phyloP scores from a whole-genome alignment of 345 rosid species.

The Murraya paniculata region DNA sequence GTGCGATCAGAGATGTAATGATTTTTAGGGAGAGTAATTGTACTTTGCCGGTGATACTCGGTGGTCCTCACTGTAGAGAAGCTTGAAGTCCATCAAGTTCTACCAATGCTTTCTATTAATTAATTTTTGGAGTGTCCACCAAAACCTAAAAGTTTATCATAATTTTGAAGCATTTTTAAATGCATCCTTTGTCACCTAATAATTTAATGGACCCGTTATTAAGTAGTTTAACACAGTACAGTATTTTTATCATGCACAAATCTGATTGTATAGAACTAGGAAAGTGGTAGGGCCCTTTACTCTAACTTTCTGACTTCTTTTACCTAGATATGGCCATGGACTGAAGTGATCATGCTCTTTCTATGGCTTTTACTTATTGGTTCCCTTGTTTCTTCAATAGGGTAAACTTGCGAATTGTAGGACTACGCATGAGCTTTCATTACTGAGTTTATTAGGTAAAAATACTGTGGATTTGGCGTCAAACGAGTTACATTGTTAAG shows the following conservation, averaged over 20 bases:
- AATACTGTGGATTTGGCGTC: neutral
- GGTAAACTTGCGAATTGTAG: neutral
- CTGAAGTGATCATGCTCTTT: slow-evolving; percentile 7
- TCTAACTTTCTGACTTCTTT: slow-evolving; percentile 2
- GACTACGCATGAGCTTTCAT: neutral
- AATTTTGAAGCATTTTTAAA: neutral
- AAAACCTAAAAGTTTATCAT: neutral
- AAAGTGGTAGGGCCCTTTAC: slow-evolving; percentile 20
- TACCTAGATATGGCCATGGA: neutral
- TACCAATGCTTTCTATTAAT: neutral
- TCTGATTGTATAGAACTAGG: slow-evolving; percentile 11
- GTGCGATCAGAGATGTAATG: neutral
- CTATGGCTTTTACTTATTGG: neutral
- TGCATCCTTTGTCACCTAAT: slow-evolving; percentile 27
- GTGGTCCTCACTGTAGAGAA: neutral
- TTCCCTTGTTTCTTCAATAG: neutral
- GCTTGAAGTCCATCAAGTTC: neutral
- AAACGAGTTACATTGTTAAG: neutral
- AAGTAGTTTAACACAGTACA: slow-evolving; percentile 1
- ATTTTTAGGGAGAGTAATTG: neutral
- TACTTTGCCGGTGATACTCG: neutral
- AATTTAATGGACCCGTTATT: slow-evolving; percentile 13
- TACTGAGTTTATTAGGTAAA: neutral
- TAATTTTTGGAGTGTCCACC: slow-evolving; percentile 2
- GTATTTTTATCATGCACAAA: slow-evolving; percentile 7